Base-by-base conservation (phyloP, 2,329 filamentous ascomycete species). In the Aspergillus sojae region DNA sequence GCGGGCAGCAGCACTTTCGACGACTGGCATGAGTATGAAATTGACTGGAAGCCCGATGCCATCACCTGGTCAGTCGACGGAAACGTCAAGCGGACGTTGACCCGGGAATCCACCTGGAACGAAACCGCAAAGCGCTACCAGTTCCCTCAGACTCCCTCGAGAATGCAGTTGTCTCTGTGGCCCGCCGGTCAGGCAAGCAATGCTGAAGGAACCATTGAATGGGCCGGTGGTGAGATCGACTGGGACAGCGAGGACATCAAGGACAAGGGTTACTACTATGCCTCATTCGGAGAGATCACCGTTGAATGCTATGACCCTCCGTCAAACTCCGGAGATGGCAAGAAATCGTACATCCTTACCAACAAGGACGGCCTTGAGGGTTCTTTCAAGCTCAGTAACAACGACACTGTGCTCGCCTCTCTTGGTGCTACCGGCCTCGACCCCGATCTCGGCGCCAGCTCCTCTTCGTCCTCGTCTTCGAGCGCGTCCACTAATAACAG, bases 101-200 rank as follows among this genome's bases (percentile, higher is more conserved):
- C 59, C 77, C 84, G 93, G 76, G 89, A 90, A 75, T 83, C 85
- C 19, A 98, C 95, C 14, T 98, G 90, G 88, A 97, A 99, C 81
- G 81, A 83, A 14, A 96, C 92, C 7, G 81, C 88, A 62, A 90
- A 94, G 79, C 89, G 89, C 78, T 99, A 89, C 85, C 84, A 91
- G 72, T 99, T 87, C 83, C 95, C 95, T 7, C 95, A 98, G 81
- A 96, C 94, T 0, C 95, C 95, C 4, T 82, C 94, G 19, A 92
- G 94, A 70, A 87, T 99, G 58, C 93, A 97, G 83, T 85, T 99
- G 57, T 98, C 95, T 19, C 88, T 99, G 74, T 99, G 95, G 95
- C 95, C 95, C 46, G 95, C 92, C 73, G 95, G 95, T 75, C 86
- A 91, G 54, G 80, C 88, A 11, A 85, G 84, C 74, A 97, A 97